Base-by-base conservation (phyloP, 495 filamentous ascomycete species). In the Neurospora cerealis region DNA sequence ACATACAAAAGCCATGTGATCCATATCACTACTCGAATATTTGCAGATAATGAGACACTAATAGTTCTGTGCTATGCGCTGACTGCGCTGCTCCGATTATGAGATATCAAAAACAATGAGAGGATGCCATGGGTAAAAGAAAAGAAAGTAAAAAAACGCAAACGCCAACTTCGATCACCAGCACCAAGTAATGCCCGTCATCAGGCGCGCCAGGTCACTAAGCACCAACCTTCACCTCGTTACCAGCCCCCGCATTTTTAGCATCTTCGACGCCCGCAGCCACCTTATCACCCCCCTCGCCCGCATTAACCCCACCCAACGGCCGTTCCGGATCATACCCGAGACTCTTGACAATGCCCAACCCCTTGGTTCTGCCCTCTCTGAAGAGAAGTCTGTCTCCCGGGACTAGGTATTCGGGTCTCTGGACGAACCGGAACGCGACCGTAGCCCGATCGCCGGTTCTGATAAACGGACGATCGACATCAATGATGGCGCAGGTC, bases 401-500 rank as follows among this genome's bases (percentile, higher is more conserved):
- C 4, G 92, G 90, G 3, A 89, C 91, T 21, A 99, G 83, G 76
- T 96, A 99, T 84, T 99, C 96, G 39, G 96, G 96, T n/a, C 96
- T 86, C 80, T 98, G 96, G 60, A 97, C 91, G 79, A 99, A 99
- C 17, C 91, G 89, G 82, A 99, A 99, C 1, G 96, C 96, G 17
- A 98, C 96, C 0, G 88, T 87, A 9, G 96, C 96, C 37, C 96
- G 87, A 80, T 99, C 96, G 5, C 96, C 96, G 0, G 96, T 98
- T 15, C 96, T 88, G 77, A 99, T 97, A 77, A 94, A 96, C 28
- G 92, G 91, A n/a, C 95, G 91, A 79, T 99, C 96, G 73, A 99
- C 96, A 77, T 98, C 96, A 76, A 99, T 97, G 78, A 99, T 98
- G 8, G 94, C 90, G 76, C 96, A 98, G 0, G 96, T 99, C 82